Percentiles rank a stretch among this genome's conserved stretches.
Evolutionary conservation across 2,329 filamentous ascomycete species (phyloP).

Genomic region (Stachybotrys elegans): DNA sequence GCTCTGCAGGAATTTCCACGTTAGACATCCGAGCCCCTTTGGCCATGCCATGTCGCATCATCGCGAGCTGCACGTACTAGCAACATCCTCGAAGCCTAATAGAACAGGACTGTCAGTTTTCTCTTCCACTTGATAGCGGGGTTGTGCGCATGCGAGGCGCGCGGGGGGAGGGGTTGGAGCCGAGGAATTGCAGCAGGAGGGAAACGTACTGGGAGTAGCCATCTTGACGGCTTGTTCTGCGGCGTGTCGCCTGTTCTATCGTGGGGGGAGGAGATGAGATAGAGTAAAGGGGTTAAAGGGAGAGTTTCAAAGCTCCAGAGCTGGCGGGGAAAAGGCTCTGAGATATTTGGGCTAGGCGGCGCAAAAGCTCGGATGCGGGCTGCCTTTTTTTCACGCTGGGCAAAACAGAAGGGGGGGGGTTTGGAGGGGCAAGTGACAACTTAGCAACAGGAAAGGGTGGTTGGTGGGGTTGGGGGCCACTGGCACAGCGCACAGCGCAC

Average conservation of each 20-base stretch:
- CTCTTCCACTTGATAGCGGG: too few species aligned
- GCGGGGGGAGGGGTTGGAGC: too few species aligned
- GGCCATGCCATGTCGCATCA: background rate
- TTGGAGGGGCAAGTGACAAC: slow-evolving; percentile 13
- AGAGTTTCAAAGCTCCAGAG: too few species aligned
- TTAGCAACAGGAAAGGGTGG: slow-evolving; percentile 13
- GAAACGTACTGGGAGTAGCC: slow-evolving; percentile 16
- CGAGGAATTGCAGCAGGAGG: background rate
- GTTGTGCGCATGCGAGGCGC: slow-evolving; percentile 16
- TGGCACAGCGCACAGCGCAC: slow-evolving; percentile 32
- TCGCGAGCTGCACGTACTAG: slow-evolving; percentile 33
- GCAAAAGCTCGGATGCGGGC: slow-evolving; percentile 4
- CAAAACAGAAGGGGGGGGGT: slow-evolving; percentile 7
- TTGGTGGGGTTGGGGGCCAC: slow-evolving; percentile 32
- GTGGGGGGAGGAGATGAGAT: slow-evolving; percentile 3
- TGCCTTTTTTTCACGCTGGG: slow-evolving; percentile 7
- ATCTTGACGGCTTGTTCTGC: slow-evolving; percentile 17
- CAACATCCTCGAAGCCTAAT: slow-evolving; percentile 41
- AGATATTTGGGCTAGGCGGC: too few species aligned
- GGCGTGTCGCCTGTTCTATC: slow-evolving; percentile 3
- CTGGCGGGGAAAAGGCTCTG: too few species aligned
- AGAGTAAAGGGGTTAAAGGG: too few species aligned
- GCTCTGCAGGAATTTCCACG: slow-evolving; percentile 51
- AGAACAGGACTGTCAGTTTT: too few species aligned
- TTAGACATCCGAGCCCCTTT: slow-evolving; percentile 3